Base-by-base conservation (phyloP, 768 basidiomycete species). In the Tricholoma sp. region DNA sequence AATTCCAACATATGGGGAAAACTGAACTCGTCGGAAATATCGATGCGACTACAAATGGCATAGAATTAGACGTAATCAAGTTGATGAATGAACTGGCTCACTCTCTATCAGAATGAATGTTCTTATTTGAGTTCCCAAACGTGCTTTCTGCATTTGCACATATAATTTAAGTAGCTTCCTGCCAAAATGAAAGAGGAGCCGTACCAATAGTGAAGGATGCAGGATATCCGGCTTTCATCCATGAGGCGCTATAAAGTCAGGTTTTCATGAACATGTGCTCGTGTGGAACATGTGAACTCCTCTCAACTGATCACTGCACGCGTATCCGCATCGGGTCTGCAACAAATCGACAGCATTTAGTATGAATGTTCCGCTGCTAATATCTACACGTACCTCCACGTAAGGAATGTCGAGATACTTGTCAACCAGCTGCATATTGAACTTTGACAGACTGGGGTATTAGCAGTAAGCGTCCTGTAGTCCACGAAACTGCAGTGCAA, bases 1-100 rank as follows among this genome's bases (percentile, higher is more conserved):
- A 93, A 93, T 71, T 93, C 86, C 55, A 89, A 64, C 90, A 95
- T 92, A 68, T 98, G 94, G 5, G 75, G 71, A 68, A 96, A 98
- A 66, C 86, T 89, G 72, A 97, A 97, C 69, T 96, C 94, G 18
- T 83, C 75, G 10, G 91, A 91, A 57, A 91, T 77, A 67, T 95
- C 90, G 55, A 89, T 89, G 52, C 88, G 88, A 68, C 91, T 92
- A 63, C 34, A 44, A 61, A 44, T 36, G 53, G 49, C 42, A 57
- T 63, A 62, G 51, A 55, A 53, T 60, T 31, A 62, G 47, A 32
- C 42, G 39, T 20, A 53, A 44, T 39, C 45, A 31, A 50, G 18
- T 55, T 20, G 49, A 56, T 52, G 39, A 56, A 45, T 49, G 41
- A 57, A 53, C 51, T 61, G n/a, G 72, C 90, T 62, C 72, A 93